phyloP scores from a whole-genome alignment of 768 basidiomycete genomes.

The Hygrocybe punicea region DNA sequence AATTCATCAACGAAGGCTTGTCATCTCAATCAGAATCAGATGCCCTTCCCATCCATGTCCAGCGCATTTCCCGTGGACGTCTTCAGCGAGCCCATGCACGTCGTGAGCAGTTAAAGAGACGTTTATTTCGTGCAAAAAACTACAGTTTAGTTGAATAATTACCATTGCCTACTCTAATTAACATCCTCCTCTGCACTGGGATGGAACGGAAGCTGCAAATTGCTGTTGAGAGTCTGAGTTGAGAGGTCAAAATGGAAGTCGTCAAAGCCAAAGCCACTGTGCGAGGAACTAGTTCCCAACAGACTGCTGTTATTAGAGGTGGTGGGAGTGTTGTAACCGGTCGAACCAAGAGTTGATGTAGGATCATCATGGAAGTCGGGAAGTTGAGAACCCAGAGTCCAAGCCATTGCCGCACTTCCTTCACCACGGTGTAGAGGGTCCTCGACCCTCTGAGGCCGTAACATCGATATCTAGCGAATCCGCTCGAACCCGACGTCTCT shows the following conservation, averaged over 20 bases:
- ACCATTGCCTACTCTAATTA: neutral
- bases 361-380: neutral
- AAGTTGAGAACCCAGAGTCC: neutral
- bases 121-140: neutral
- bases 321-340: neutral
- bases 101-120: slow-evolving; percentile 2
- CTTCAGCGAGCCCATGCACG: neutral
- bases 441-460: too few species aligned
- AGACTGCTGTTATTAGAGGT: neutral
- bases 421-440: too few species aligned
- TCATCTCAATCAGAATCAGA: slow-evolving; percentile 3
- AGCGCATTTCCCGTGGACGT: neutral
- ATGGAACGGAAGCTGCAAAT: neutral
- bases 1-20: slow-evolving; percentile 24
- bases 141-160: neutral
- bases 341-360: neutral
- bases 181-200: too few species aligned
- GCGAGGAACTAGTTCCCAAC: neutral
- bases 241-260: too few species aligned
- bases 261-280: too few species aligned
- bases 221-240: neutral
- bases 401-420: neutral
- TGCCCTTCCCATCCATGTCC: neutral
- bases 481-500: too few species aligned
- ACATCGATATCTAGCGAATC: too few species aligned